Conservation (phyloP, 2,329 filamentous ascomycete genomes). For the Ophiostoma montium region DNA sequence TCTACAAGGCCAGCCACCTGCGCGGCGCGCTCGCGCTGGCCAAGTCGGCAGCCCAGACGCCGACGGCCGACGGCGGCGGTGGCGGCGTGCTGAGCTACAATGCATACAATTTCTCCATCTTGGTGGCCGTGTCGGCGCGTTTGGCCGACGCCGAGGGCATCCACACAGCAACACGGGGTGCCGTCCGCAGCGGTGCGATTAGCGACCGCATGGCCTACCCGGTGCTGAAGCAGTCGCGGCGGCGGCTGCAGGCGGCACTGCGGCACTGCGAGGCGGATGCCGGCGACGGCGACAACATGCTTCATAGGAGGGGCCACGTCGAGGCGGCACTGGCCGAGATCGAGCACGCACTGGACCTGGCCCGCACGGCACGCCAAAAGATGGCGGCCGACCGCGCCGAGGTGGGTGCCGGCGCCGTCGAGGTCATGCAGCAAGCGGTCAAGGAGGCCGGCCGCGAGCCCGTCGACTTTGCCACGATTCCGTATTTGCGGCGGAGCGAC, state of each 20-base stretch:
- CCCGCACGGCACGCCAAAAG: constrained; percentile 11
- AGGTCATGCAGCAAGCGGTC: constrained; percentile 20
- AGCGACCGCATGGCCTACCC: constrained; percentile 13
- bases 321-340: constrained; percentile 13
- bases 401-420: constrained; percentile 15
- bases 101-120: constrained; percentile 20
- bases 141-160: constrained; percentile 17
- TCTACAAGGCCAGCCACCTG: constrained; percentile 17
- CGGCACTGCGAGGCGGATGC: not conserved
- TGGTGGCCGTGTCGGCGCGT: constrained; percentile 16
- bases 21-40: constrained; percentile 18
- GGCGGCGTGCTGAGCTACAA: constrained; percentile 18
- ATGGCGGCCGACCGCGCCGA: constrained; percentile 12
- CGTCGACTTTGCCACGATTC: constrained; percentile 14
- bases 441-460: constrained; percentile 14
- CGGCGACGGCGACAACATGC: no score
- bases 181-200: constrained; percentile 10
- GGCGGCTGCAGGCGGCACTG: constrained; percentile 7
- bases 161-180: constrained; percentile 13
- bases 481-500: not conserved
- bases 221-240: constrained; percentile 13
- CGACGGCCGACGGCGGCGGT: not conserved
- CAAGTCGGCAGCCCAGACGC: constrained; percentile 15
- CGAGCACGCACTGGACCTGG: constrained; percentile 14
- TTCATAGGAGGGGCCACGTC: not conserved